Percentiles rank a stretch among this genome's conserved stretches.
These are phyloP conservation scores for Nasturtium officinale DNA, from an alignment of 345 rosid species.

Conservation along the genomic window DNA sequence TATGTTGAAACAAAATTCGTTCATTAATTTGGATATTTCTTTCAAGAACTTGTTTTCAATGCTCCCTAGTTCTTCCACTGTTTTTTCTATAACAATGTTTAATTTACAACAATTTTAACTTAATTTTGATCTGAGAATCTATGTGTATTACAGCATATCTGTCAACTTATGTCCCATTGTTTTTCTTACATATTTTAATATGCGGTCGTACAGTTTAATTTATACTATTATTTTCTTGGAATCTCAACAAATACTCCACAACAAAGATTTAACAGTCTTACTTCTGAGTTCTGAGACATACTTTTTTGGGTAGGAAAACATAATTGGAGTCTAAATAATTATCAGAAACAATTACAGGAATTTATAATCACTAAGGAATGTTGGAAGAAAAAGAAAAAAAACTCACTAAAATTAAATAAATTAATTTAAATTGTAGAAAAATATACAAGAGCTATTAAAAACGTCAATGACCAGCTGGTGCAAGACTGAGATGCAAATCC, in stretches of 20 bases:
- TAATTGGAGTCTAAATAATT: neutral
- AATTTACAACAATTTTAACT: neutral
- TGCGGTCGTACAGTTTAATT: neutral
- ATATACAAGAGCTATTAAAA: slow-evolving; percentile 49
- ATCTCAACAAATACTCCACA: slow-evolving; percentile 15
- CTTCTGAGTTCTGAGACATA: slow-evolving; percentile 10
- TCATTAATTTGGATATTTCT: neutral
- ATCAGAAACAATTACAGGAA: slow-evolving; percentile 8
- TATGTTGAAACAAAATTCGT: neutral
- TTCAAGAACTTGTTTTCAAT: neutral
- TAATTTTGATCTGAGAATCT: neutral
- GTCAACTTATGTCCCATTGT: slow-evolving; percentile 4
- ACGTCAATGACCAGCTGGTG: slow-evolving; percentile 75
- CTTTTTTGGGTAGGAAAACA: slow-evolving; percentile 10
- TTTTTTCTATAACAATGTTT: neutral
- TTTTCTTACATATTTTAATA: neutral
- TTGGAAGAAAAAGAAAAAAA: neutral
- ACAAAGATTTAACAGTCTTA: neutral
- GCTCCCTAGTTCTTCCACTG: neutral
- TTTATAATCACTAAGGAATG: neutral
- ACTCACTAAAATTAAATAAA: slow-evolving; percentile 41
- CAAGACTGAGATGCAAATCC: slow-evolving; percentile 92
- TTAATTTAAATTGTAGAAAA: slow-evolving; percentile 46
- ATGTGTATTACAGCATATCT: neutral
- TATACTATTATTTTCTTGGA: slow-evolving; percentile 2